phyloP scores from a whole-genome alignment of 495 filamentous ascomycete genomes.

The Choiromyces venosus region DNA sequence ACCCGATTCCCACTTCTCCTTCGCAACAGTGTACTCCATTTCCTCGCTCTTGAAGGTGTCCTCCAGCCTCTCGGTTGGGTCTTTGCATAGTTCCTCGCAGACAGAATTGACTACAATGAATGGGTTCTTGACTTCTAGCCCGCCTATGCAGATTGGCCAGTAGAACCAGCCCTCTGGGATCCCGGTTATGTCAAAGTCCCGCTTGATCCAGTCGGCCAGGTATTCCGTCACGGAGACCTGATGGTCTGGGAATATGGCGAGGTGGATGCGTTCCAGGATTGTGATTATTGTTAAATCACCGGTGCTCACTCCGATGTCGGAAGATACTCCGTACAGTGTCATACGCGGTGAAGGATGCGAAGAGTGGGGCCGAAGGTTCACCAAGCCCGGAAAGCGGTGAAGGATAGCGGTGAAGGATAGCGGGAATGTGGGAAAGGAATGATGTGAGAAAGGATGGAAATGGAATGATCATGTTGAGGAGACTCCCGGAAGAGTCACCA shows the following conservation, averaged over 20 bases:
- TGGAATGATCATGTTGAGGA: too few relatives aligned
- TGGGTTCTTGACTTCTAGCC: constrained; percentile 42
- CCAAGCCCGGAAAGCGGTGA: too few relatives aligned
- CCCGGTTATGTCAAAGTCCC: constrained; percentile 52
- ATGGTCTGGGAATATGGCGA: constrained; percentile 48
- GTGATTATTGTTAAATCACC: too few relatives aligned
- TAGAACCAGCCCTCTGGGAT: constrained; percentile 66
- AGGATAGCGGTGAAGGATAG: too few relatives aligned
- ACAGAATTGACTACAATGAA: constrained; percentile 39
- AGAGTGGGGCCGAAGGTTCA: too few relatives aligned
- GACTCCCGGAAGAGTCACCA: too few relatives aligned
- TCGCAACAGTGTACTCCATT: neutral
- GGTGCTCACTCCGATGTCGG: too few relatives aligned
- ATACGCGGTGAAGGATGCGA: too few relatives aligned
- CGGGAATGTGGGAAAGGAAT: too few relatives aligned
- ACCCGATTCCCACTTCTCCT: constrained; percentile 23
- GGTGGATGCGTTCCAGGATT: constrained; percentile 57
- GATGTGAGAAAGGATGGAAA: too few relatives aligned
- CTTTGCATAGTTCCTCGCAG: constrained; percentile 23
- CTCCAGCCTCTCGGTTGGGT: constrained; percentile 9
- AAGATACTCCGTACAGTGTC: too few relatives aligned
- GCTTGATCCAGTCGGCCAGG: constrained; percentile 52
- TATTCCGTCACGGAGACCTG: constrained; percentile 55
- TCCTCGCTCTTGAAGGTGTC: neutral
- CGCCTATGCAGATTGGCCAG: constrained; percentile 43